Percentiles rank a stretch among this genome's conserved stretches.
phyloP scores from a whole-genome alignment of 192 early-diverging fungal species.

The Powellomyces hirtus region DNA sequence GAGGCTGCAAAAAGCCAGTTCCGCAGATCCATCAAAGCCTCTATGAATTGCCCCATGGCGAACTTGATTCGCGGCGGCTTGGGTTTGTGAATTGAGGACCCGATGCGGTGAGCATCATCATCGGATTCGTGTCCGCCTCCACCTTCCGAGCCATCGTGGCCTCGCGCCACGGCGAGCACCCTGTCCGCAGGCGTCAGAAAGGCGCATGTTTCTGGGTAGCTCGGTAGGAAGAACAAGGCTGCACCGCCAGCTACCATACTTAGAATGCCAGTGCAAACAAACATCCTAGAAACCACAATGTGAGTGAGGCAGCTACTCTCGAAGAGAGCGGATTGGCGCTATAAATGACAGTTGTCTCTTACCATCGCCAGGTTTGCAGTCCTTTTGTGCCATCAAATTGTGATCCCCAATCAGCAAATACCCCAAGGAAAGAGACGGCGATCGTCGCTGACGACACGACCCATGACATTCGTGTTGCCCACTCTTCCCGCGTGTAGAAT shows the following conservation, averaged over 20 bases:
- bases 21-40: constrained; percentile 20
- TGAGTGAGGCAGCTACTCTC: neutral
- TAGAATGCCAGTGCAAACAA: constrained; percentile 21
- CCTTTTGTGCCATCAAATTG: constrained; percentile 16
- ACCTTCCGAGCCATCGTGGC: constrained; percentile 28
- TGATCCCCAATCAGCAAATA: constrained; percentile 26
- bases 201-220: constrained; percentile 29
- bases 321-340: too few species aligned
- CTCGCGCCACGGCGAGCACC: constrained; percentile 30
- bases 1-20: constrained; percentile 22
- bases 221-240: constrained; percentile 28
- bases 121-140: constrained; percentile 10
- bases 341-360: too few species aligned
- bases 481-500: constrained; percentile 44
- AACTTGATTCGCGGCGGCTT: constrained; percentile 18
- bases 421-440: constrained; percentile 17
- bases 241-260: constrained; percentile 3
- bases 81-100: neutral
- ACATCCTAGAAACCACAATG: neutral
- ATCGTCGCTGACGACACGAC: constrained; percentile 25
- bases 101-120: neutral
- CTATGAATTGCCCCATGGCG: constrained; percentile 19
- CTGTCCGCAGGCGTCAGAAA: constrained; percentile 41
- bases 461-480: constrained; percentile 30
- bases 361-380: constrained; percentile 28